Evolutionary conservation across 2,329 filamentous ascomycete genomes (phyloP), one percentile per base, ranked within the genome.

Genomic region (Cytospora chrysosperma): DNA sequence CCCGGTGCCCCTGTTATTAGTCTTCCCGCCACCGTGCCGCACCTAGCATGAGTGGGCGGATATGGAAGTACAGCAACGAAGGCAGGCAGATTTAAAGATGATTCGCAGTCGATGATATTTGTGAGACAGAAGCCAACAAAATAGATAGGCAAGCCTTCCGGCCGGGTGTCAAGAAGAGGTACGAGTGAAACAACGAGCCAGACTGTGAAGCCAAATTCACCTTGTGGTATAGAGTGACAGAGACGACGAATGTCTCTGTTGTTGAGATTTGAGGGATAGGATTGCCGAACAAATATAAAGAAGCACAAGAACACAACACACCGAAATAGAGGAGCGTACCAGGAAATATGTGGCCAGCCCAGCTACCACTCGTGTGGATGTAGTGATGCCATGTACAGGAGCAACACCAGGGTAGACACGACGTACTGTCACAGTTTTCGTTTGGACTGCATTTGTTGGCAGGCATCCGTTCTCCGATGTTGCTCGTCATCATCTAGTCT

Each of bases 341-440:
- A 68, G 66, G 76, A 67, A 66, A 69, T 61, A 68, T 69, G 58
- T 63, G 68, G 30, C 72, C 57, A 51, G 54, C 54, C 17, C 37
- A 53, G 63, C 40, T 61, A 56, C 40, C 50, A 51, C 32, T 61
- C 50, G 40, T 56, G 47, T 43, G 43, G 32, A 63, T 64, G 61
- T 55, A 49, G 64, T 66, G 64, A 59, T 58, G 50, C 64, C 64
- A 64, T 61, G 61, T 40, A 47, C 59, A 63, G 51, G 40, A 64
- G 54, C 57, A 34, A 34, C 43, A 21, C 13, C 15, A 8, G 62
- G 27, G 49, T 52, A 49, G 53, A 47, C 58, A 64, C 56, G 58
- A 37, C 58, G 19, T 66, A 27, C 58, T 51, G 56, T 61, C 64
- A 64, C 51, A 47, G 27, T 56, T 40, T 57, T 51, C 43, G 61